phyloP scores from a whole-genome alignment of 1,284 basidiomycete genomes.

The Naganishia sp. region DNA sequence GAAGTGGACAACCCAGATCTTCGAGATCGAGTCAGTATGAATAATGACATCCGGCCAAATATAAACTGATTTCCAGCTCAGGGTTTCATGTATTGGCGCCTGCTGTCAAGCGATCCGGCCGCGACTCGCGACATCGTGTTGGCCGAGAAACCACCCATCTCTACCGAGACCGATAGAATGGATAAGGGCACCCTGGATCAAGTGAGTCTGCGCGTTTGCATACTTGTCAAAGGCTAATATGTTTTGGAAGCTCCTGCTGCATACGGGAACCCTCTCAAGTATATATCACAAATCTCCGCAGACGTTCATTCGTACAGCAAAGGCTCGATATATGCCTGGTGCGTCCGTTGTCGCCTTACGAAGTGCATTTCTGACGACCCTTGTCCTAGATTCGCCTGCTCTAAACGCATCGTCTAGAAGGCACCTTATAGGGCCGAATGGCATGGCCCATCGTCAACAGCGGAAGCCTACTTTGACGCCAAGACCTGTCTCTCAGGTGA shows the following conservation, averaged over 20 bases:
- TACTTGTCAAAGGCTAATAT: too few species aligned
- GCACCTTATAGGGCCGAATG: constrained; percentile 47
- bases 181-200: constrained; percentile 92
- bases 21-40: constrained; percentile 63
- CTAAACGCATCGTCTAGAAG: constrained; percentile 52
- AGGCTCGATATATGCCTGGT: constrained; percentile 47
- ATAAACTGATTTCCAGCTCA: constrained; percentile 28
- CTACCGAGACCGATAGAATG: constrained; percentile 97
- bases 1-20: constrained; percentile 97
- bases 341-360: background rate
- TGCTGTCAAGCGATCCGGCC: constrained; percentile 89
- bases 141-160: constrained; percentile 90
- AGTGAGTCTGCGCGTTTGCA: constrained; percentile 50
- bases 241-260: constrained; percentile 44
- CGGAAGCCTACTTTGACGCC: constrained; percentile 19
- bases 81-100: constrained; percentile 98
- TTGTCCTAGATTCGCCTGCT: constrained; percentile 47
- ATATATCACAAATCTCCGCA: constrained; percentile 55
- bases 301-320: constrained; percentile 55
- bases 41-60: too few species aligned
- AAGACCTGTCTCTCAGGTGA: constrained; percentile 12
- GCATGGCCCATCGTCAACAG: constrained; percentile 30
- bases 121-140: constrained; percentile 91
- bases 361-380: constrained; percentile 2
- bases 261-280: constrained; percentile 53